Evolutionary conservation across 225 moss, liverwort and hornwort species (phyloP).

Genomic region (Polytrichum commune): DNA sequence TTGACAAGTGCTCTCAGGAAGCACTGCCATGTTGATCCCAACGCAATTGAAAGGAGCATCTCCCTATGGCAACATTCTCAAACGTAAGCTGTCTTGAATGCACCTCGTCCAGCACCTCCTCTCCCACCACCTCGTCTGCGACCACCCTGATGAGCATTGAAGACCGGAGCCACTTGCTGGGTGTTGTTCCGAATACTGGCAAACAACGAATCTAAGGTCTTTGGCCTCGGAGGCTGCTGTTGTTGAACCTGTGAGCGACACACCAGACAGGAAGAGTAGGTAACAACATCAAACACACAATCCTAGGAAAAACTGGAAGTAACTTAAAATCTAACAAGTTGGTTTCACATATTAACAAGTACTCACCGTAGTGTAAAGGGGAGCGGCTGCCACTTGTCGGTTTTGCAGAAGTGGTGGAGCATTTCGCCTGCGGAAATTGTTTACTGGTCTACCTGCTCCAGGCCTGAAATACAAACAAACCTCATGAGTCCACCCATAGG

Average conservation of each 20-base stretch:
- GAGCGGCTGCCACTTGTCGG: conserved; percentile 45
- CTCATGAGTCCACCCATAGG: not conserved
- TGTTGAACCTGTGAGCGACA: conserved; percentile 21
- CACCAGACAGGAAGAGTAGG: not conserved
- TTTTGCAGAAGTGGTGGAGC: conserved; percentile 23
- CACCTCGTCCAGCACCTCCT: conserved; percentile 39
- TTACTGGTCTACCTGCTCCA: conserved; percentile 31
- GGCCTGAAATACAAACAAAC: conserved; percentile 31
- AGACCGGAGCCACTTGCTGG: conserved; percentile 38
- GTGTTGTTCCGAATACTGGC: conserved; percentile 55
- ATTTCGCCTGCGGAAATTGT: conserved; percentile 33
- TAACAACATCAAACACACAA: no score
- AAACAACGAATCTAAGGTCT: conserved; percentile 56
- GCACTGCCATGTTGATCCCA: no score
- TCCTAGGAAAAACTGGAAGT: no score
- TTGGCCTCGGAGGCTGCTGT: conserved; percentile 45
- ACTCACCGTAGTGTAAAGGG: conserved; percentile 19
- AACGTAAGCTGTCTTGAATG: no score
- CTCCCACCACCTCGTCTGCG: not conserved
- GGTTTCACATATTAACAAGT: not conserved
- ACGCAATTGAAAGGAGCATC: no score
- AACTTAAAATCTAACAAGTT: no score
- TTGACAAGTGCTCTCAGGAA: no score
- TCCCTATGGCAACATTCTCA: no score
- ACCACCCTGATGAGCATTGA: conserved; percentile 24